Percentiles rank a stretch among this genome's conserved stretches.
These are phyloP conservation scores for Ophiostoma quercus DNA, from an alignment of 2,329 filamentous ascomycete species.

Conservation along the genomic window DNA sequence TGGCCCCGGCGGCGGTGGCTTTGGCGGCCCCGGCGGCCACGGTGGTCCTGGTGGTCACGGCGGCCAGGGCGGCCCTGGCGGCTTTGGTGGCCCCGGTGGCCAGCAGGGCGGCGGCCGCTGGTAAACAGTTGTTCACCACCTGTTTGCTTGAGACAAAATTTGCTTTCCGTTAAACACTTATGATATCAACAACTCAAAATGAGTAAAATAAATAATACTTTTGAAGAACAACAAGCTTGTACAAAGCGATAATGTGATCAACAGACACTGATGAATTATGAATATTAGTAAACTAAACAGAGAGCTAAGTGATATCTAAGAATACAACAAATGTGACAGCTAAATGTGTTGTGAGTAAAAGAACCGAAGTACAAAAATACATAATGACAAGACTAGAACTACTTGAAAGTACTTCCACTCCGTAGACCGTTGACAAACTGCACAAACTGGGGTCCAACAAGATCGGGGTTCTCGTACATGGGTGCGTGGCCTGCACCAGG, in stretches of 20 bases:
- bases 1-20: not conserved
- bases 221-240: not conserved
- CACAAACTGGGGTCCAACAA: slow-evolving; percentile 25
- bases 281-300: not conserved
- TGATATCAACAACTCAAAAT: slow-evolving; percentile 8
- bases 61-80: slow-evolving; percentile 5
- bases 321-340: not conserved
- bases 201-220: slow-evolving; percentile 8
- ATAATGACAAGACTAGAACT: not conserved
- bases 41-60: not conserved
- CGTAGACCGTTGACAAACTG: slow-evolving; percentile 23
- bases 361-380: not conserved
- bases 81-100: slow-evolving; percentile 3
- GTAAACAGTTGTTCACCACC: not conserved
- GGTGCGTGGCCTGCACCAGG: slow-evolving; percentile 27
- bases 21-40: not conserved
- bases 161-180: not conserved
- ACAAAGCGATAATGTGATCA: not conserved
- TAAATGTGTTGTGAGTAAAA: not conserved
- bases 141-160: not conserved
- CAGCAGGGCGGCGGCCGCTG: slow-evolving; percentile 15
- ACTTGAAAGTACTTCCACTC: slow-evolving; percentile 1
- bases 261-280: not conserved
- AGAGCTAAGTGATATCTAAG: not conserved
- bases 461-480: slow-evolving; percentile 25